These are phyloP conservation scores for Claviceps citrina DNA, from an alignment of 2,329 filamentous ascomycete genomes.

Conservation along the genomic window DNA sequence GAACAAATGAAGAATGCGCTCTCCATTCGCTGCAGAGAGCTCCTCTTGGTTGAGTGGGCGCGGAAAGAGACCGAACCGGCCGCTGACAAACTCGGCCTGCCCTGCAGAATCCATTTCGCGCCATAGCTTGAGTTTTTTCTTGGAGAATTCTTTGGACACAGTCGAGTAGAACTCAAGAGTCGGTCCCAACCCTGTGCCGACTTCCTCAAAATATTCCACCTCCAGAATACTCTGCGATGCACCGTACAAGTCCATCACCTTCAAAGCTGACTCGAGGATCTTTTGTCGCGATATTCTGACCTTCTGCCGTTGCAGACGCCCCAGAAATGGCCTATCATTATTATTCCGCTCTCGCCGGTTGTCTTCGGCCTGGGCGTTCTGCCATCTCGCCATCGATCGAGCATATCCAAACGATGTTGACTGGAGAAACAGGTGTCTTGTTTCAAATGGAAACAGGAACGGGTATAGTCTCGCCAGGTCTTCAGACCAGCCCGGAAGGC, in stretches of 20 bases:
- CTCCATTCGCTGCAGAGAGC: conserved; percentile 58
- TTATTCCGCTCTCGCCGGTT: conserved; percentile 71
- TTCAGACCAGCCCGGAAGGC: conserved; percentile 88
- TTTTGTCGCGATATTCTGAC: conserved; percentile 92
- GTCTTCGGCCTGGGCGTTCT: conserved; percentile 71
- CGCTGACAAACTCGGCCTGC: conserved; percentile 68
- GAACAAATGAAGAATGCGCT: conserved; percentile 76
- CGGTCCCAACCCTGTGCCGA: conserved; percentile 86
- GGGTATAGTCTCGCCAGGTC: conserved; percentile 86
- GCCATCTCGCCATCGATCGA: conserved; percentile 93
- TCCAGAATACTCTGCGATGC: conserved; percentile 92
- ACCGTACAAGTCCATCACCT: conserved; percentile 97
- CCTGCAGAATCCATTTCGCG: conserved; percentile 69
- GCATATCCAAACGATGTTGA: conserved; percentile 98
- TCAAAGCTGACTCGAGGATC: conserved; percentile 89
- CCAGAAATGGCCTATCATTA: conserved; percentile 82
- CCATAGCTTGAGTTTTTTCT: conserved; percentile 95
- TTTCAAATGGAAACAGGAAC: conserved; percentile 96
- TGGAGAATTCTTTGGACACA: conserved; percentile 91
- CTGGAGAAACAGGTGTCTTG: conserved; percentile 87
- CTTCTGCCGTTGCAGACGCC: conserved; percentile 85
- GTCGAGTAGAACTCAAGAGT: conserved; percentile 97
- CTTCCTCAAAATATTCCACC: conserved; percentile 97
- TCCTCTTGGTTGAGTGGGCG: conserved; percentile 75
- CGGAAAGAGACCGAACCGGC: conserved; percentile 74